Conservation (phyloP, 2,329 filamentous ascomycete species). For the Neurospora sp. region DNA sequence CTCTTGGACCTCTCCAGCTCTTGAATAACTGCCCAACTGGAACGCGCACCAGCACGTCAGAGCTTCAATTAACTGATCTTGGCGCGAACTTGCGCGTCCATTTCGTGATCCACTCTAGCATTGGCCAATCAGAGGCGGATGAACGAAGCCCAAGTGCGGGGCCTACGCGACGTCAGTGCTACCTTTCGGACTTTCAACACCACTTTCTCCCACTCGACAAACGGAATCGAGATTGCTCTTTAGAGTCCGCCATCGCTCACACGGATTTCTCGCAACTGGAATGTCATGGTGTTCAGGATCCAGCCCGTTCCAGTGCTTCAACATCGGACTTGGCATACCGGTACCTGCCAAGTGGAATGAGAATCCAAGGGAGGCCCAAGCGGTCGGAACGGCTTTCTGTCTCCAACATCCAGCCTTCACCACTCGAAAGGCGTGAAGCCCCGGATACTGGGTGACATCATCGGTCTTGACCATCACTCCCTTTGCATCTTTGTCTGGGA, state of each 20-base stretch:
- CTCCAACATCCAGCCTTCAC: neutral
- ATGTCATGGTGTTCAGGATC: neutral
- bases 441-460: neutral
- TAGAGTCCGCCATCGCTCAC: neutral
- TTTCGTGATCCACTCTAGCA: neutral
- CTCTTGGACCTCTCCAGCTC: neutral
- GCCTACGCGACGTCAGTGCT: neutral
- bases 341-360: neutral
- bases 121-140: neutral
- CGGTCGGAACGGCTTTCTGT: neutral
- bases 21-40: neutral
- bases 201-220: neutral
- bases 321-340: neutral
- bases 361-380: neutral
- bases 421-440: neutral
- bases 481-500: neutral
- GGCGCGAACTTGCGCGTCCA: neutral
- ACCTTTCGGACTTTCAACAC: neutral
- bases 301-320: neutral
- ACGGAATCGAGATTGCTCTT: neutral
- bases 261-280: neutral
- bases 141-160: neutral
- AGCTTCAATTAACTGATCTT: neutral
- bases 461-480: neutral
- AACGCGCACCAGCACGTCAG: neutral